These are phyloP conservation scores for Scenedesmus sp. DNA, from an alignment of 163 green algal genomes.

Conservation along the genomic window DNA sequence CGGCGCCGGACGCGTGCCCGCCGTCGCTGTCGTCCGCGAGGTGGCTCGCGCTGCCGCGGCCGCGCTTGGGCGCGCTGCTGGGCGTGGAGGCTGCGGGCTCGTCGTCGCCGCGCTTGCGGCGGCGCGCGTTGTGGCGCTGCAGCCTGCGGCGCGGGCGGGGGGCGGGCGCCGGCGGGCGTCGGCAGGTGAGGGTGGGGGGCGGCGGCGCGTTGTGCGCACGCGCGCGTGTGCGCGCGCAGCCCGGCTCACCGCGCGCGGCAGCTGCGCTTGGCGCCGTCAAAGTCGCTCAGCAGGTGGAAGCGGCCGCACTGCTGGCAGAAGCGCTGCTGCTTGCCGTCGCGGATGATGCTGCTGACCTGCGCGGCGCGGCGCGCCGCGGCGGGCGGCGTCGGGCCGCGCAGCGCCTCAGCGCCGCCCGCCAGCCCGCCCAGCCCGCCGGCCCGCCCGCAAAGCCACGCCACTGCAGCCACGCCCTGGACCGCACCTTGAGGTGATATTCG, in stretches of 20 bases:
- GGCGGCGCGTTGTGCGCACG: background rate
- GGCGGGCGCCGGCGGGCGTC: background rate
- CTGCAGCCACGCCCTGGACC: background rate
- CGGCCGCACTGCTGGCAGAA: constrained; percentile 93
- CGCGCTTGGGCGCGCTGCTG: constrained; percentile 28
- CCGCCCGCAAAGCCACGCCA: background rate
- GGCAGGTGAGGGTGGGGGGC: background rate
- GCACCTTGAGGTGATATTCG: constrained; percentile 63
- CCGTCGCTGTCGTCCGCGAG: too few species aligned
- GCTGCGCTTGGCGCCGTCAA: constrained; percentile 80
- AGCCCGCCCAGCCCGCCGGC: background rate
- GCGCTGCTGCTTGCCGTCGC: constrained; percentile 71
- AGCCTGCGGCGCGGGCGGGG: constrained; percentile 51
- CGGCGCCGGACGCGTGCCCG: too few species aligned
- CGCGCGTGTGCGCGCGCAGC: too few species aligned
- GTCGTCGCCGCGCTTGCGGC: constrained; percentile 58
- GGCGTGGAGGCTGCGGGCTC: constrained; percentile 9
- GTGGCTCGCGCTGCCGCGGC: background rate
- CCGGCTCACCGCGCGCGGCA: constrained; percentile 63
- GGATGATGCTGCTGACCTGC: constrained; percentile 61
- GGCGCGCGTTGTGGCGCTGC: constrained; percentile 80
- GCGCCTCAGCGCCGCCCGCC: too few species aligned
- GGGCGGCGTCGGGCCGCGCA: background rate
- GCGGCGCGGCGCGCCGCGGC: background rate
- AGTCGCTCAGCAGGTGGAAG: constrained; percentile 77